Conservation (phyloP, 164 flowering plant genomes). For the Vitis rotundifolia region DNA sequence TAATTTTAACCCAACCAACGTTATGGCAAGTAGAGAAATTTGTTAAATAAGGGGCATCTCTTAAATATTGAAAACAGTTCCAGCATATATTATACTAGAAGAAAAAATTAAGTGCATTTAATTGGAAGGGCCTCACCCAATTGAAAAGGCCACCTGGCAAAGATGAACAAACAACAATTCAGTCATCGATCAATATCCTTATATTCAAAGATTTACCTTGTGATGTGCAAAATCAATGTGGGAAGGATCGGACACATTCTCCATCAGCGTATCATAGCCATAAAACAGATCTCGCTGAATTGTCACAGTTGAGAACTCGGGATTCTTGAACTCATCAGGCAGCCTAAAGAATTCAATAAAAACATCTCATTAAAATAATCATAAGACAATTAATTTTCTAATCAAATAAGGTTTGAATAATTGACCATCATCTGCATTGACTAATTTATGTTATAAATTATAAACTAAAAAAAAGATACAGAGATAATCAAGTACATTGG, state of each 20-base stretch:
- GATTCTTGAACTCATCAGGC: slow-evolving; percentile 88
- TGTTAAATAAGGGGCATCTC: no score
- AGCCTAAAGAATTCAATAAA: slow-evolving; percentile 44
- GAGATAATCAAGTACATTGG: slow-evolving; percentile 48
- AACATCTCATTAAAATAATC: background rate
- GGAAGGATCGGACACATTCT: slow-evolving; percentile 98
- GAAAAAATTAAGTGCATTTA: no score
- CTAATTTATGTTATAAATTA: background rate
- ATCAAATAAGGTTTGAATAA: background rate
- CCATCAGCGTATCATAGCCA: slow-evolving; percentile 98
- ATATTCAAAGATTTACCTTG: slow-evolving; percentile 45
- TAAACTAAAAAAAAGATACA: background rate
- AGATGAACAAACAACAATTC: background rate
- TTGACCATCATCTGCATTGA: no score
- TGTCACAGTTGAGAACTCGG: slow-evolving; percentile 80
- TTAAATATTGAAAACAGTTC: no score
- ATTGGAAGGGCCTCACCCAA: no score
- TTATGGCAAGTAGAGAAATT: no score
- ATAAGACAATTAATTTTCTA: background rate
- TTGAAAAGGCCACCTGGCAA: no score
- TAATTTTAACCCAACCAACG: no score
- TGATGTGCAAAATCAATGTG: slow-evolving; percentile 99
- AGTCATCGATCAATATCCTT: background rate
- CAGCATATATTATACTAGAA: no score
- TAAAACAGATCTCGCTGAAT: slow-evolving; percentile 94